Evolutionary conservation across 192 early-diverging fungal species (phyloP), one percentile per base, ranked within the genome.

Genomic region (Oehlia diaphana): DNA sequence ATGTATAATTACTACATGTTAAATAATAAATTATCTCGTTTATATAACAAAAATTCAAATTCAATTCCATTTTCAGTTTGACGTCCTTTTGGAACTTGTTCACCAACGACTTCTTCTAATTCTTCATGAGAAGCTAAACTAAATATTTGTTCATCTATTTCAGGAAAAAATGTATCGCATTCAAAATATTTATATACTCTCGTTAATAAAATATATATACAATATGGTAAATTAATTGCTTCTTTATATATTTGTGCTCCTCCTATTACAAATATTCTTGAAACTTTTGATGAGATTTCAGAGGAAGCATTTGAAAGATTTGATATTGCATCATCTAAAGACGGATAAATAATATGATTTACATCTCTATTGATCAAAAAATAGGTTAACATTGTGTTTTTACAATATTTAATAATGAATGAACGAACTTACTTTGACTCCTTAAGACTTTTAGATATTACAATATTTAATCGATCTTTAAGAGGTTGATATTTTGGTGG

Each of bases 81-180:
- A 65, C 39, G 8, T 13, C 81, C 81, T 35, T 72, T 61, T 7
- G 71, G 81, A 16, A 81, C 75, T n/a, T 65, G 26, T 35, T 77
- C 67, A 16, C 63, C 70, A 2, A 77, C 76, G 65, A 81, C 77
- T 14, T 42, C 47, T 67, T 63, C 74, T 8, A 81, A 64, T 58
- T 81, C 81, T 19, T 78, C 68, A 58, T 81, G 81, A 28, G 44
- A 35, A 9, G 81, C 63, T 64, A 44, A 66, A n/a, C 39, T 75
- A 76, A 87, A 90, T 0, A 88, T 80, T 70, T 87, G 84, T 62
- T 80, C 80, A 75, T 90, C 88, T 66, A 95, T 83, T 42, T 79
- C 80, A 1, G 95, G 95, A 78, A 96, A 95, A 78, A 94, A 97
- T 0, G 91, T 87, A 78, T 96, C 96, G 79, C 92, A 95, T 16